These are phyloP conservation scores for Colletotrichum tropicicola DNA, from an alignment of 2,329 filamentous ascomycete genomes.

Conservation along the genomic window DNA sequence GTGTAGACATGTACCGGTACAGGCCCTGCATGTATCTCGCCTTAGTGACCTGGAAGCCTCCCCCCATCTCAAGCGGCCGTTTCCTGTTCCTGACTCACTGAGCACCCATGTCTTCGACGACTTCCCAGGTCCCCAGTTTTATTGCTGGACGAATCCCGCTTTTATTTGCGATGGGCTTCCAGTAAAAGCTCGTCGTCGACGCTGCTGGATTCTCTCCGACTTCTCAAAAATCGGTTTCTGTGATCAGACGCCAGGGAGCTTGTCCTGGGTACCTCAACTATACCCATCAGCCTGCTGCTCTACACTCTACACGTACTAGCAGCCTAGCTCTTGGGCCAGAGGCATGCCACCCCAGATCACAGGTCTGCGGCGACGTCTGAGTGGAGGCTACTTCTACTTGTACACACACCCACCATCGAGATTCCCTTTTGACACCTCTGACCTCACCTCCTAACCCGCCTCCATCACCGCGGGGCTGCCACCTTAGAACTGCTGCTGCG, in stretches of 20 bases:
- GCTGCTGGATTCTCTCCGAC: conserved; percentile 21
- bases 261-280: conserved; percentile 24
- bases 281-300: conserved; percentile 7
- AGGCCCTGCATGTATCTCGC: not conserved
- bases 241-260: conserved; percentile 26
- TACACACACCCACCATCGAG: conserved; percentile 23
- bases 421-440: conserved; percentile 29
- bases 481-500: not conserved
- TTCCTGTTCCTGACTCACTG: conserved; percentile 30
- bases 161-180: conserved; percentile 28
- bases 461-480: conserved; percentile 30
- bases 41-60: no score
- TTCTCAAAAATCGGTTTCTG: conserved; percentile 28
- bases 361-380: conserved; percentile 26
- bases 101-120: conserved; percentile 16
- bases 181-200: conserved; percentile 9
- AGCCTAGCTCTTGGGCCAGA: not conserved
- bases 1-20: conserved; percentile 24
- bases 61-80: conserved; percentile 29
- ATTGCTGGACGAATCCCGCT: conserved; percentile 26
- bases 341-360: conserved; percentile 29
- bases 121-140: conserved; percentile 11
- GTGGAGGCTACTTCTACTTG: conserved; percentile 24
- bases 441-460: conserved; percentile 26
- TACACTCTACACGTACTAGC: not conserved